Conservation (phyloP, 257 asterid species). For the Nicotiana knightiana region DNA sequence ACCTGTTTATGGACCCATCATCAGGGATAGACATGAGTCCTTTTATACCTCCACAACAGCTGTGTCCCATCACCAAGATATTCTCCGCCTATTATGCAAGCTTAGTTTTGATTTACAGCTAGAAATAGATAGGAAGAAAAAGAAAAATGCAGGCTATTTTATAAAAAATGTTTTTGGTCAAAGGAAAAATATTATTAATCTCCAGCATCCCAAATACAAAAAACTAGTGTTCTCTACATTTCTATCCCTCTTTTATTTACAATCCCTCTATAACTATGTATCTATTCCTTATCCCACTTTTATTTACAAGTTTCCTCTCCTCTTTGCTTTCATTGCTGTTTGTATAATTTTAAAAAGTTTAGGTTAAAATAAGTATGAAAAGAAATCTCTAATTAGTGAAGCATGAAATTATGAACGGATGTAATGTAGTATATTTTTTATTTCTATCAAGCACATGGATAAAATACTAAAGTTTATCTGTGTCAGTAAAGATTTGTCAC, state of each 20-base stretch:
- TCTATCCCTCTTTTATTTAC: too few relatives aligned
- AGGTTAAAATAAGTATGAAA: background rate
- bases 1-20: conserved; percentile 75
- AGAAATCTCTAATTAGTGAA: background rate
- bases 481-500: too few relatives aligned
- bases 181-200: too few relatives aligned
- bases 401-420: background rate
- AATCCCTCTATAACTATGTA: too few relatives aligned
- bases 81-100: conserved; percentile 53
- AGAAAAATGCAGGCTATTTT: background rate
- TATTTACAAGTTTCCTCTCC: too few relatives aligned
- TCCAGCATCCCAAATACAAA: too few relatives aligned
- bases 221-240: too few relatives aligned
- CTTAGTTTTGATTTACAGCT: background rate
- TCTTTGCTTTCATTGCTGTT: too few relatives aligned
- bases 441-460: background rate
- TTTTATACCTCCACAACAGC: conserved; percentile 92
- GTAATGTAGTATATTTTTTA: background rate
- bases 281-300: too few relatives aligned
- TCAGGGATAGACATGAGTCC: conserved; percentile 88
- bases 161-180: too few relatives aligned
- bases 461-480: too few relatives aligned
- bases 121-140: background rate
- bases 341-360: too few relatives aligned
- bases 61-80: conserved; percentile 79